Conservation (phyloP, 345 rosid species). For the Hevea brasiliensis region DNA sequence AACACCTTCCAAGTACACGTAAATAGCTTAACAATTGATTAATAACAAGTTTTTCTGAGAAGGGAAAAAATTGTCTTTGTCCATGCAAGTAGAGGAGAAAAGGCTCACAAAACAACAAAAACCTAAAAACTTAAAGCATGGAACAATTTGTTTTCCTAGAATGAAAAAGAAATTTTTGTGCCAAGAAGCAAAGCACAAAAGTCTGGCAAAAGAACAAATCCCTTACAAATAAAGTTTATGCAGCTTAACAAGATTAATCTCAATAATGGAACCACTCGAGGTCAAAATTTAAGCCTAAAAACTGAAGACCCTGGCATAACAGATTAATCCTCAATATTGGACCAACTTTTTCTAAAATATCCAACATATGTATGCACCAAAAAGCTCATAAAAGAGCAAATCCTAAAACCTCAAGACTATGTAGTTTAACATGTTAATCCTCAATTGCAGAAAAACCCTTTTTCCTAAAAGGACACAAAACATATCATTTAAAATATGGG, state of each 20-base stretch:
- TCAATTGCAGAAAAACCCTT: neutral
- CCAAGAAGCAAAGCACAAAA: neutral
- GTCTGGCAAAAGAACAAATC: neutral
- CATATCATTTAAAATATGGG: neutral
- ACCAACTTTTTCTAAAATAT: neutral
- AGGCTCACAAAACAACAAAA: too few species aligned
- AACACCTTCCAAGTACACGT: too few species aligned
- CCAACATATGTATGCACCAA: too few species aligned
- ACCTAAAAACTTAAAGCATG: too few species aligned
- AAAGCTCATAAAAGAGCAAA: neutral
- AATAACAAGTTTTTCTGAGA: too few species aligned
- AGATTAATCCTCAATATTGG: neutral
- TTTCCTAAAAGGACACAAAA: neutral
- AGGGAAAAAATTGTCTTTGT: too few species aligned
- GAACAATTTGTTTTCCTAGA: too few species aligned
- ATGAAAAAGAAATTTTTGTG: neutral
- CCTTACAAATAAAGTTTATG: neutral
- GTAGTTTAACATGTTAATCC: too few species aligned
- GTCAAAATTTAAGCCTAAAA: too few species aligned
- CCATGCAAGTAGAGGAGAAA: too few species aligned
- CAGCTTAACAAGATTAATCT: neutral
- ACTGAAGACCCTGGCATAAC: too few species aligned
- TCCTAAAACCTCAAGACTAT: neutral
- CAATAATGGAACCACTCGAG: too few species aligned
- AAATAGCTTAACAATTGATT: neutral